These are phyloP conservation scores for Fusarium buharicum DNA, from an alignment of 2,329 filamentous ascomycete species.

Conservation along the genomic window DNA sequence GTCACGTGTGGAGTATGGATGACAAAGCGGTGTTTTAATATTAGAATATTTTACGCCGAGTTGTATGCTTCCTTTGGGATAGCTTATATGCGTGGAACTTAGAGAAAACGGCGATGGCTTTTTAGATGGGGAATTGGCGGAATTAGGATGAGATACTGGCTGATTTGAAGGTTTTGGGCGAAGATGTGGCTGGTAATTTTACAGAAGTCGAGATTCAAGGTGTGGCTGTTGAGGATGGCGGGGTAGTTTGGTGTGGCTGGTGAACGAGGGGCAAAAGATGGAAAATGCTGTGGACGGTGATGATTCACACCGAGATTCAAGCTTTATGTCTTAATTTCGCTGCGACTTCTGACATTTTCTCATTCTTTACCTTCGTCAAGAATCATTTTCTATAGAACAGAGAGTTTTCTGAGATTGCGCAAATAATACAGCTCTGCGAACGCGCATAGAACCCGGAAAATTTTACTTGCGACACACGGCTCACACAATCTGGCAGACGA, in stretches of 20 bases:
- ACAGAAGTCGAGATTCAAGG: background rate
- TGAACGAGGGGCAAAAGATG: conserved; percentile 33
- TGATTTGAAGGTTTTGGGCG: background rate
- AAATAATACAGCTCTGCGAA: background rate
- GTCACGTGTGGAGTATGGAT: conserved; percentile 1
- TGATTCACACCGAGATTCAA: conserved; percentile 37
- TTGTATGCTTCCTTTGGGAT: conserved; percentile 13
- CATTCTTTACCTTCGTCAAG: background rate
- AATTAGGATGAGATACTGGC: conserved; percentile 11
- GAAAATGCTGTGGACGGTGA: conserved; percentile 22
- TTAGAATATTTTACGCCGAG: background rate
- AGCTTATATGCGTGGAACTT: background rate
- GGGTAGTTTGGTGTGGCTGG: conserved; percentile 33
- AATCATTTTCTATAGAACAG: too few relatives aligned
- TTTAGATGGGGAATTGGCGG: background rate
- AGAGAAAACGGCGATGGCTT: background rate
- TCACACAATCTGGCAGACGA: conserved; percentile 26
- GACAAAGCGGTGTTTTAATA: background rate
- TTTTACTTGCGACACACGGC: background rate
- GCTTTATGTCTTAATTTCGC: conserved; percentile 10
- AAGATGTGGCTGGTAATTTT: conserved; percentile 18
- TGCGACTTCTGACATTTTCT: background rate
- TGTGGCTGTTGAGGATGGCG: conserved; percentile 28
- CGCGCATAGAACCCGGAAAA: background rate
- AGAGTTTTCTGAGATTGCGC: too few relatives aligned